Conservation (phyloP, 352 stramenopile genomes). For the Globisporangium nunn region DNA sequence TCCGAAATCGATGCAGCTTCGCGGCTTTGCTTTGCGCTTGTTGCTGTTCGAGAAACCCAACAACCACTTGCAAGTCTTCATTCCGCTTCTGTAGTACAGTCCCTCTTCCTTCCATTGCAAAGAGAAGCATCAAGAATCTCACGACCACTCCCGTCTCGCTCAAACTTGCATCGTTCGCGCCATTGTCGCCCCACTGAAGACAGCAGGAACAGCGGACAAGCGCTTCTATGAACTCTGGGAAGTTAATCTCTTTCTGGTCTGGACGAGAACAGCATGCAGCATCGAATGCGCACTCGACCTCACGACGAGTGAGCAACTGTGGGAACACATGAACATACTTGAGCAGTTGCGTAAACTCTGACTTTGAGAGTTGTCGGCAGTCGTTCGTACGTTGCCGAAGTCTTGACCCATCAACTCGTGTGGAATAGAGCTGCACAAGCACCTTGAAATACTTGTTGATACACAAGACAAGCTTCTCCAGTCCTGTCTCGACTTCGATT, state of each 20-base stretch:
- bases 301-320: slow-evolving; percentile 49
- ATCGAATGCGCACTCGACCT: slow-evolving; percentile 40
- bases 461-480: slow-evolving; percentile 29
- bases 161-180: background rate
- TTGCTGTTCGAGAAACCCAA: slow-evolving; percentile 40
- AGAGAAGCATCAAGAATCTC: slow-evolving; percentile 71
- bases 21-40: slow-evolving; percentile 24
- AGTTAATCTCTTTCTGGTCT: slow-evolving; percentile 27
- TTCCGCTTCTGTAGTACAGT: slow-evolving; percentile 52
- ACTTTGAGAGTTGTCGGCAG: slow-evolving; percentile 18
- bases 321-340: slow-evolving; percentile 47
- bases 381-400: background rate
- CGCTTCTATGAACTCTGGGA: slow-evolving; percentile 59
- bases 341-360: slow-evolving; percentile 39
- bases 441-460: slow-evolving; percentile 35
- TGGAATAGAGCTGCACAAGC: slow-evolving; percentile 36
- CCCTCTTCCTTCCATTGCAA: slow-evolving; percentile 66
- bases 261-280: slow-evolving; percentile 21
- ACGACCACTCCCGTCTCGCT: slow-evolving; percentile 29
- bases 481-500: slow-evolving; percentile 15
- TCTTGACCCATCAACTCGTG: slow-evolving; percentile 8
- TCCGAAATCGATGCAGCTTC: slow-evolving; percentile 41
- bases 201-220: slow-evolving; percentile 38
- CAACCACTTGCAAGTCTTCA: slow-evolving; percentile 44
- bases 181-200: slow-evolving; percentile 32